Evolutionary conservation across 2,329 filamentous ascomycete species (phyloP), one percentile per base, ranked within the genome.

Genomic region (Penicillium sp.): DNA sequence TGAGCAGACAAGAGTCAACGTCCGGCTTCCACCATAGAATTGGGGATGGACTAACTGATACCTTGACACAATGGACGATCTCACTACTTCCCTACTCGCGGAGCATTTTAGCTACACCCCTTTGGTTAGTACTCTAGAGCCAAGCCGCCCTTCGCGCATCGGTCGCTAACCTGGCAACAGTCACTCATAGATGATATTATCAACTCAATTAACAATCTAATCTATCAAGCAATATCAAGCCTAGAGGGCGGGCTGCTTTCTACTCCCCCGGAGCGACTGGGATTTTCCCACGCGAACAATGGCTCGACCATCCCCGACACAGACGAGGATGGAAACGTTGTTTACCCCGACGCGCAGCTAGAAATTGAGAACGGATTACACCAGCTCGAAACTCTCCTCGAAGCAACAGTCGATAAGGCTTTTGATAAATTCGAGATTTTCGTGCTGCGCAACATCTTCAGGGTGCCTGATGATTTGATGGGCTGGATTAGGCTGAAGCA

Each of bases 101-200:
- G 95, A 98, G 84, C 95, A 99, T 75, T 91, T 99, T 72, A 91
- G 92, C 67, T 97, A 97, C 72, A 94, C 95, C 1, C 95, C 94
- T 30, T 87, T 97, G 68, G 93, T 96, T 79, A 73, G 90, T 82
- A 29, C 56, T 45, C 41, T 51, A 11, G 17, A 6, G 26, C 50
- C 38, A 38, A 26, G 41, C 11, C 35, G 35, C 35, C 30, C 29
- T 51, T 58, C 21, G 19, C 50, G 52, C 54, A 46, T 58, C 41
- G n/a, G 45, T 47, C 60, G 59, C 70, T 72, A 50, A 67, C 62
- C 35, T 58, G 21, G 61, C 61, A 59, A 51, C 71, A 97, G 93
- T 91, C 91, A 64, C 87, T 99, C 47, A 90, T 99, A 73, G 95
- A 99, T 86, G 94, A 98, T 80, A 93, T 98, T 70, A 97, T 98